Base-by-base conservation (phyloP, 2,329 filamentous ascomycete species). In the Hypoxylon sp. region DNA sequence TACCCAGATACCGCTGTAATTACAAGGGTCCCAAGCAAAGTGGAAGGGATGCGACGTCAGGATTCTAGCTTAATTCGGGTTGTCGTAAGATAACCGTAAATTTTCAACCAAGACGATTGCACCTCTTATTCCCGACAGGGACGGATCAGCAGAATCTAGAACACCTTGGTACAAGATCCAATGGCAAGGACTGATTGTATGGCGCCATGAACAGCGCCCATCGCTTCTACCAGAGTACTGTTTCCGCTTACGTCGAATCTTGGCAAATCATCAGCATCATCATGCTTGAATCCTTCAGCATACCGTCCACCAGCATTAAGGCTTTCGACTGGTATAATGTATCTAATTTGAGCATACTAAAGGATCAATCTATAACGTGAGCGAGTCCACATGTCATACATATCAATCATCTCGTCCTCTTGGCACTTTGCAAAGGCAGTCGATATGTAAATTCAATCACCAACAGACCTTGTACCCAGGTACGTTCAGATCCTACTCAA, bases 41-140 rank as follows among this genome's bases (percentile, higher is more conserved):
- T 20, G n/a, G n/a, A n/a, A 38, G 6, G 49, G 49, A 18, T 18
- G 18, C 22, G 49, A 38, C 11, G 14, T 32, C 40, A 14, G 32
- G 49, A 51, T 51, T 18, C 28, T 24, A 40, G 48, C 48, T 40
- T 20, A 40, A 36, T 36, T 40, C 36, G 8, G 36, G 9, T 12
- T 33, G 12, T 33, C 30, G 30, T 38, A 16, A 38, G 3, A 36
- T 18, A 18, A 36, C 12, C 3, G 5, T 7, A n/a, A 38, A n/a
- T n/a, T n/a, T n/a, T n/a, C 16, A 40, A 40, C n/a, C 36, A 20
- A 40, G 36, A 11, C 36, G 11, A 40, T 20, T 16, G 36, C 36
- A n/a, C n/a, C 18, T 14, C 36, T 38, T 7, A 38, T 40, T 40
- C 36, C 36, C 7, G 20, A 38, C 36, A 8, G 16, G n/a, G 36